Conservation (phyloP, 108 stramenopile genomes). For the Pseudonitzschia pungens region DNA sequence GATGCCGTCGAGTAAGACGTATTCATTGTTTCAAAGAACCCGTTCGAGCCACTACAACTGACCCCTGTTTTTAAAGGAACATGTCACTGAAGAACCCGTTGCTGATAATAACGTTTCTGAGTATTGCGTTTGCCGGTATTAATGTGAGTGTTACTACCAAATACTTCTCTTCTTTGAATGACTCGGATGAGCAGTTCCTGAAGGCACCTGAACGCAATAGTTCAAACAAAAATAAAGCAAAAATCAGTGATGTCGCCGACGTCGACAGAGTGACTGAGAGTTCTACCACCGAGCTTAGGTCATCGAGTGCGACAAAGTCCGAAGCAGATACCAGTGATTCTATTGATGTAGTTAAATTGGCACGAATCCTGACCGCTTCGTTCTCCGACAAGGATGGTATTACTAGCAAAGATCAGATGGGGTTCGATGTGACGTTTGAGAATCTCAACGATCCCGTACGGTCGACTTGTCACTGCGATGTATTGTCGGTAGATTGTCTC, state of each 20-base stretch:
- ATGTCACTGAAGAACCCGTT: not conserved
- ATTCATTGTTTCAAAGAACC: too few relatives aligned
- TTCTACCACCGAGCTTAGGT: not conserved
- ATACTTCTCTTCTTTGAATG: not conserved
- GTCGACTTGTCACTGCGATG: constrained; percentile 15
- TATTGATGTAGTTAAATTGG: not conserved
- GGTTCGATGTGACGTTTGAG: constrained; percentile 3
- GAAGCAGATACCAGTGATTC: not conserved
- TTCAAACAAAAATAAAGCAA: not conserved
- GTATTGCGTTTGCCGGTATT: not conserved
- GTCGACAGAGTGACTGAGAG: not conserved
- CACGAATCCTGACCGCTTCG: not conserved
- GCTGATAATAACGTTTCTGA: not conserved
- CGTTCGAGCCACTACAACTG: too few relatives aligned
- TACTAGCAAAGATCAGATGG: not conserved
- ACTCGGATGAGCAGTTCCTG: not conserved
- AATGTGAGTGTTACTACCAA: not conserved
- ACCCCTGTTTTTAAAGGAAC: too few relatives aligned
- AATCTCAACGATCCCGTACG: not conserved
- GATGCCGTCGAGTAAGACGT: too few relatives aligned
- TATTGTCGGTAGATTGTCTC: constrained; percentile 29
- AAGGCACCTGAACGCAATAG: not conserved
- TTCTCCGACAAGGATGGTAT: not conserved
- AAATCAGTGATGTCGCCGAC: not conserved
- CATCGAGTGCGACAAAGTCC: not conserved